These are phyloP conservation scores for Amanita pseudoporphyria DNA, from an alignment of 768 basidiomycete genomes.

Conservation along the genomic window DNA sequence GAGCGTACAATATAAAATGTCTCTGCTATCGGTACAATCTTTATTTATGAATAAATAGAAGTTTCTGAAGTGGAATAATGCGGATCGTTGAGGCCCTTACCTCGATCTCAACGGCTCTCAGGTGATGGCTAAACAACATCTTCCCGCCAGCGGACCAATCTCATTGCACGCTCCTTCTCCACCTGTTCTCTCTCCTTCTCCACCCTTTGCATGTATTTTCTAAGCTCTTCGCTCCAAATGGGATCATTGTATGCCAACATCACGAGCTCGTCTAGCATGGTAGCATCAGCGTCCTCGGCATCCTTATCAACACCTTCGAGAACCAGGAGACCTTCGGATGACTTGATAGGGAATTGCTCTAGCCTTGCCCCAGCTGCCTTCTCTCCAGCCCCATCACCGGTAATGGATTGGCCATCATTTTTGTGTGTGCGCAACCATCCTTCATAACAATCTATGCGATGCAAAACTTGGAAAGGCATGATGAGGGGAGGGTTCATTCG, in stretches of 20 bases:
- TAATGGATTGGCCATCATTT: no score
- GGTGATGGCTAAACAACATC: background rate
- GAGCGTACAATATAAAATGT: no score
- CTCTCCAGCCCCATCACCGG: background rate
- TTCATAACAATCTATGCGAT: conserved; percentile 6
- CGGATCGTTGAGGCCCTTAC: background rate
- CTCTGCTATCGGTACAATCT: no score
- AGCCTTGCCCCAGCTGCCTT: background rate
- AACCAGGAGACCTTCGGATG: conserved; percentile 1
- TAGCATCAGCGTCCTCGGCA: no score
- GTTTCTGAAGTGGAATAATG: background rate
- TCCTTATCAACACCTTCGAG: background rate
- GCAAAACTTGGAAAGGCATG: no score
- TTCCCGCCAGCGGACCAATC: background rate
- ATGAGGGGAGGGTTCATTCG: conserved; percentile 8
- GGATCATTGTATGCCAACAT: background rate
- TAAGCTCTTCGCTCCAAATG: background rate
- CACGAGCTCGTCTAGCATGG: background rate
- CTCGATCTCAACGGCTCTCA: background rate
- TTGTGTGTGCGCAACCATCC: conserved; percentile 6
- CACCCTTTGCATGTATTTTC: background rate
- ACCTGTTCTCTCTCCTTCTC: background rate
- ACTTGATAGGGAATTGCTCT: background rate
- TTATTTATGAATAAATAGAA: no score
- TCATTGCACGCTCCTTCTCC: background rate